phyloP scores from a whole-genome alignment of 1,284 basidiomycete genomes.

The Cryptococcus deneoformans region DNA sequence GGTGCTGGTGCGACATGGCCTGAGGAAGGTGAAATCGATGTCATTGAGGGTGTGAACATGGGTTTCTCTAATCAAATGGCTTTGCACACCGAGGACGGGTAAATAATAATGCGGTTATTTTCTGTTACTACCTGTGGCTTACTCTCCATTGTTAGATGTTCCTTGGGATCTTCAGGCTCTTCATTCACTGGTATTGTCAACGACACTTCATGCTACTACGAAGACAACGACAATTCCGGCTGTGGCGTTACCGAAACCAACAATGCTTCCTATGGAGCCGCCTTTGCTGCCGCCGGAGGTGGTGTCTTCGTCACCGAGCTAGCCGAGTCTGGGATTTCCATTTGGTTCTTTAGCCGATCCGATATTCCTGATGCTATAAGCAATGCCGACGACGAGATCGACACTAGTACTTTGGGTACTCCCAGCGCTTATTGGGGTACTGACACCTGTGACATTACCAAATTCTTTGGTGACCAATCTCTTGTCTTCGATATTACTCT shows the following conservation, averaged over 20 bases:
- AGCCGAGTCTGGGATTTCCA: conserved; percentile 60
- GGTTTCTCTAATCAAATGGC: conserved; percentile 76
- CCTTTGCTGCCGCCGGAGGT: conserved; percentile 33
- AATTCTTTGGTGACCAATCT: conserved; percentile 61
- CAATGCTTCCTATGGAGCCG: conserved; percentile 30
- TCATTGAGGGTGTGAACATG: conserved; percentile 71
- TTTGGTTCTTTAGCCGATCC: conserved; percentile 68
- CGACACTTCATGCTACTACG: conserved; percentile 29
- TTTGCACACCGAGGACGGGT: conserved; percentile 59
- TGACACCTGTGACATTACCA: conserved; percentile 56
- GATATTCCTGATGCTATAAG: conserved; percentile 58
- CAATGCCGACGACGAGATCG: conserved; percentile 54
- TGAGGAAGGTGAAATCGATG: conserved; percentile 69
- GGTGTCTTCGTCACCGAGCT: conserved; percentile 64
- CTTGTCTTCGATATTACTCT: conserved; percentile 71
- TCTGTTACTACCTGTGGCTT: background rate
- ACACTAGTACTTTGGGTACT: conserved; percentile 60
- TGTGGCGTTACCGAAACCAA: conserved; percentile 53
- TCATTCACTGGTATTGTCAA: conserved; percentile 28
- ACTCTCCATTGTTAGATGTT: conserved; percentile 22
- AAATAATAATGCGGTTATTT: background rate
- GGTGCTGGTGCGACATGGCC: conserved; percentile 59
- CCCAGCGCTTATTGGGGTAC: conserved; percentile 65
- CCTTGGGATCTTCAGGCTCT: conserved; percentile 15
- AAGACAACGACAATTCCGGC: conserved; percentile 55